Conservation (phyloP, 225 moss, liverwort and hornwort species). For the Pseudoscleropodium purum region DNA sequence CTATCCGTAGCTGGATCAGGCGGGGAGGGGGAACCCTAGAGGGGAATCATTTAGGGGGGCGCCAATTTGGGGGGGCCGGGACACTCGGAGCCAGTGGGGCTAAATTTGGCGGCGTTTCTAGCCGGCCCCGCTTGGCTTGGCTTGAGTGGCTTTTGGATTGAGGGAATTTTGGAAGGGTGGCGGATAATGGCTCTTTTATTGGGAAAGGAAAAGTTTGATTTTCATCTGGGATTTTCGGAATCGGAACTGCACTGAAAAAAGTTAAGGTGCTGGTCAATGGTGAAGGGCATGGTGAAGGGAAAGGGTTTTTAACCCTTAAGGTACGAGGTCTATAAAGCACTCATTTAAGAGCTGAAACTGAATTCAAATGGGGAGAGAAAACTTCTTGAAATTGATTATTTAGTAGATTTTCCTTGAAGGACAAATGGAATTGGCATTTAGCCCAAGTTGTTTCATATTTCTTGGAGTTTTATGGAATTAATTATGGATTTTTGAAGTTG, state of each 20-base stretch:
- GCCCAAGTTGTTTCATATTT: too few relatives aligned
- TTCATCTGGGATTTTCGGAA: neutral
- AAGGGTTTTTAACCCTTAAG: too few relatives aligned
- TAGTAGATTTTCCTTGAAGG: too few relatives aligned
- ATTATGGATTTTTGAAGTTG: too few relatives aligned
- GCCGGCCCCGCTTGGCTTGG: neutral
- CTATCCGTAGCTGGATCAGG: neutral
- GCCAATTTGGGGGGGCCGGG: neutral
- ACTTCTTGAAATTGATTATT: too few relatives aligned
- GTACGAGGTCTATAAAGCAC: too few relatives aligned
- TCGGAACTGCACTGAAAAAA: neutral
- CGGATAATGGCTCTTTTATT: neutral
- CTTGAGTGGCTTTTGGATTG: neutral
- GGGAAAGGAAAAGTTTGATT: neutral
- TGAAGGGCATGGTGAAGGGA: too few relatives aligned
- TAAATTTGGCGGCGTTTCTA: neutral
- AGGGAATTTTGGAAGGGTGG: neutral
- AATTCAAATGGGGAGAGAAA: too few relatives aligned
- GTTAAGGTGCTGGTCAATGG: neutral
- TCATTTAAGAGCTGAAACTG: too few relatives aligned
- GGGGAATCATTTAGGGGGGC: neutral
- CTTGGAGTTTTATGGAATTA: too few relatives aligned
- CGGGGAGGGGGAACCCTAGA: neutral
- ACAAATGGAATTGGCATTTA: too few relatives aligned
- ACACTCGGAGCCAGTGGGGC: neutral